phyloP scores from a whole-genome alignment of 495 filamentous ascomycete genomes.

The Penicillium macrosclerotiorum region DNA sequence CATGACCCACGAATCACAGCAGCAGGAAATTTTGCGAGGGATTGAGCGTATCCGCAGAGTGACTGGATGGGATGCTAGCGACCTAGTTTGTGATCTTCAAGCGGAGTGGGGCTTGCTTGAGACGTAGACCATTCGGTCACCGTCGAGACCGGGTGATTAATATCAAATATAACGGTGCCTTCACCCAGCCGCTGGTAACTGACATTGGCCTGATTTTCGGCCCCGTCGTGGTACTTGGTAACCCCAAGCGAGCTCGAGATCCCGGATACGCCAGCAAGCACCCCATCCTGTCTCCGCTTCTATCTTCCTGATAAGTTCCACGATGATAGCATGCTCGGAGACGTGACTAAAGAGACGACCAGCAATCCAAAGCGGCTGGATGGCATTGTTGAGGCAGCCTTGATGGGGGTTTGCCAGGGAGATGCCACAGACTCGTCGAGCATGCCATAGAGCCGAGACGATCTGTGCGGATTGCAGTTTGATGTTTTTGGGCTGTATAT shows the following conservation, averaged over 20 bases:
- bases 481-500: constrained; percentile 35
- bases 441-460: constrained; percentile 43
- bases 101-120: constrained; percentile 32
- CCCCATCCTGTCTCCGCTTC: constrained; percentile 48
- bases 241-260: constrained; percentile 46
- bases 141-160: background rate
- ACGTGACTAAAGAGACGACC: constrained; percentile 44
- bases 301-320: constrained; percentile 40
- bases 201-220: background rate
- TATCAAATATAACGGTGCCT: background rate
- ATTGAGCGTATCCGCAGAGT: constrained; percentile 26
- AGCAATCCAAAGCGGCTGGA: constrained; percentile 51
- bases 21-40: constrained; percentile 28
- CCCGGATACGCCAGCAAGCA: constrained; percentile 43
- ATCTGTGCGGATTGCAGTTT: constrained; percentile 23
- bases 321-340: constrained; percentile 41
- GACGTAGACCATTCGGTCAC: background rate
- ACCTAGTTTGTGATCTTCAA: constrained; percentile 16
- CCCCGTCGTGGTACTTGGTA: constrained; percentile 25
- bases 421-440: constrained; percentile 47
- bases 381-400: constrained; percentile 47
- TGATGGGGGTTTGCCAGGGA: constrained; percentile 47
- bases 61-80: constrained; percentile 33
- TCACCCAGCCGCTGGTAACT: constrained; percentile 10
- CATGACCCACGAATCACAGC: constrained; percentile 39